Percentiles rank a stretch among this genome's conserved stretches.
Evolutionary conservation across 2,329 filamentous ascomycete genomes (phyloP).

Genomic region (Neurospora crassa): DNA sequence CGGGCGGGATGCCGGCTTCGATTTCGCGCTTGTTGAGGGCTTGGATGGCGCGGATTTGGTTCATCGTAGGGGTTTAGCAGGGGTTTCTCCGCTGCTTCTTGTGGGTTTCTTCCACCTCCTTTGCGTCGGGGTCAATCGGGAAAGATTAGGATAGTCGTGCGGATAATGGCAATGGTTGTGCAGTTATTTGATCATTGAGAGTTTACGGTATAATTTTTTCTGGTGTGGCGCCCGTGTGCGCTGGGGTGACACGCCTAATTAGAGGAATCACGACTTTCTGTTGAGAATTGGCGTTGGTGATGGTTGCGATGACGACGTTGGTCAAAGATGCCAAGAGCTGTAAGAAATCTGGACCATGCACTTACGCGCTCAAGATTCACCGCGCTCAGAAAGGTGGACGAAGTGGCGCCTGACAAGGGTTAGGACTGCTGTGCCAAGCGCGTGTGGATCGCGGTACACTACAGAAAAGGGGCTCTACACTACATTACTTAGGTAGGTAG

Average conservation of each 20-base stretch:
- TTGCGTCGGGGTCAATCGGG: not conserved
- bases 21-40: conserved; percentile 91
- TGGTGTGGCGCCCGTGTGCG: not conserved
- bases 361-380: not conserved
- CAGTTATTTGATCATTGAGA: not conserved
- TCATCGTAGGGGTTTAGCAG: conserved; percentile 48
- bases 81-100: not conserved
- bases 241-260: not conserved
- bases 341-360: not conserved
- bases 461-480: not conserved
- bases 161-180: not conserved
- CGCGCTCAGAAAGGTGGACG: not conserved
- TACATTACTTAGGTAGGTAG: not conserved
- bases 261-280: not conserved
- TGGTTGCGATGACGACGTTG: not conserved
- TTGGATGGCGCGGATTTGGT: conserved; percentile 86
- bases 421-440: not conserved
- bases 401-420: not conserved
- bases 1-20: conserved; percentile 75
- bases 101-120: not conserved
- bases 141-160: too few species aligned
- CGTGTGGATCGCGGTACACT: not conserved
- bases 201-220: not conserved
- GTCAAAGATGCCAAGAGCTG: not conserved
- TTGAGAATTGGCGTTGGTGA: not conserved